Evolutionary conservation across 371 early-diverging fungal genomes (phyloP), one percentile per base, ranked within the genome.

Genomic region (Mortierella sp.): DNA sequence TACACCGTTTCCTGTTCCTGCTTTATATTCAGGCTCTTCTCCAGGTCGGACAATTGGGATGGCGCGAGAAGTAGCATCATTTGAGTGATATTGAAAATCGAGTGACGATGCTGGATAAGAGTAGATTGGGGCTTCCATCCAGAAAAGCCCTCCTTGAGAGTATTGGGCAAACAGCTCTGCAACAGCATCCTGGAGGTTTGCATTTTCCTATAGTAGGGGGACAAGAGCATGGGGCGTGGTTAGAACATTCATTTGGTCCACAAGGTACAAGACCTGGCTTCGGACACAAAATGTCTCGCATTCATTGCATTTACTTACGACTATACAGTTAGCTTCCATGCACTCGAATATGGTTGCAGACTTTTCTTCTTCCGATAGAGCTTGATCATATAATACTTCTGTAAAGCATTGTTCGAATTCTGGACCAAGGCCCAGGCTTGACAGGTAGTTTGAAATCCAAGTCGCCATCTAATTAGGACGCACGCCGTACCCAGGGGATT

Each of bases 371-470:
- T 80, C 81, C 28, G 75, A 53, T n/a, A 80, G 64, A 29, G 49
- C 61, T 47, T 74, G 68, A 55, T 80, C 75, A 34, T 75, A 75
- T 23, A 80, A 75, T 12, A 80, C 43, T 19, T 64, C 37, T 5
- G 65, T 61, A 40, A 80, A 61, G 68, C 68, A 80, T 15, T 67
- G 66, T 66, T 80, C 81, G 42, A 71, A 74, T 28, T 75, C 71
- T 17, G 59, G 66, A 26, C 71, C 81, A 7, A 78, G 68, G 31
- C 71, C 75, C 15, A 80, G 68, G 35, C 71, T 64, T 19, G 71
- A 71, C 31, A 80, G 61, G 62, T 67, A 80, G 63, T 70, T 80
- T 35, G 71, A 64, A 60, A 80, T 75, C 81, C 81, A 79, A 57
- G 80, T 74, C 10, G 80, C 64, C 80, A 79, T 79, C 59, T 23